These are phyloP conservation scores for Neofusicoccum umdonicola DNA, from an alignment of 2,329 filamentous ascomycete genomes.

Conservation along the genomic window DNA sequence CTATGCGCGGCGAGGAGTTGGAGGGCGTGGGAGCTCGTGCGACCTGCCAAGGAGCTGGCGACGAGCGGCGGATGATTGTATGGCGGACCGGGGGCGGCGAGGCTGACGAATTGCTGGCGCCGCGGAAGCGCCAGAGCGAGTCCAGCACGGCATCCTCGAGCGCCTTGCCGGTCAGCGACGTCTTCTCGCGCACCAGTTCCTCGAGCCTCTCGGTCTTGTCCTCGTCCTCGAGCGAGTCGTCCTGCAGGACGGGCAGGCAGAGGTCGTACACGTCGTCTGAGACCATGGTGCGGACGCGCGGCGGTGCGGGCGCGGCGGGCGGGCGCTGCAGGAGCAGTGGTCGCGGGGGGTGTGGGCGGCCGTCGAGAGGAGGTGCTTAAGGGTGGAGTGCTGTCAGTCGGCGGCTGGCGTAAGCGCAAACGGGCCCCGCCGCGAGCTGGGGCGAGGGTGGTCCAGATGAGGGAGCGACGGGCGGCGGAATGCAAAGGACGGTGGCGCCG, in stretches of 20 bases:
- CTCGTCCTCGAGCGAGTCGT: conserved; percentile 81
- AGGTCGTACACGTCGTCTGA: conserved; percentile 91
- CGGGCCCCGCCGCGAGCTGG: conserved; percentile 8
- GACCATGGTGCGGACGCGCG: conserved; percentile 61
- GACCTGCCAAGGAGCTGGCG: conserved; percentile 89
- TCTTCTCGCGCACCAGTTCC: conserved; percentile 77
- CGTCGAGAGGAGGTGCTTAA: conserved; percentile 8
- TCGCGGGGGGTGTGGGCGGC: neutral
- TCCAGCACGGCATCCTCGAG: conserved; percentile 90
- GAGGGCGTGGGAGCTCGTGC: conserved; percentile 73
- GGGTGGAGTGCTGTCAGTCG: conserved; percentile 13
- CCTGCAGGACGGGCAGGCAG: conserved; percentile 83
- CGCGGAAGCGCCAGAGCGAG: conserved; percentile 81
- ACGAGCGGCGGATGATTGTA: conserved; percentile 84
- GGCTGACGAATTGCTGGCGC: conserved; percentile 58
- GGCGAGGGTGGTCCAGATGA: conserved; percentile 7
- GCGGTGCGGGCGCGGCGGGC: neutral
- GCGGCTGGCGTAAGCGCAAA: conserved; percentile 16
- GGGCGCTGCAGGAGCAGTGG: neutral
- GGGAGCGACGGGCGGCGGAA: neutral
- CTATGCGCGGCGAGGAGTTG: conserved; percentile 75
- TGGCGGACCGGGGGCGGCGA: conserved; percentile 85
- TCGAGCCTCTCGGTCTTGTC: conserved; percentile 92
- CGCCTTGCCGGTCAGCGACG: conserved; percentile 68
- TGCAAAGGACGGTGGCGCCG: conserved; percentile 9